Conservation (phyloP, 2,329 filamentous ascomycete species). For the Pestalotiopsis sp. region DNA sequence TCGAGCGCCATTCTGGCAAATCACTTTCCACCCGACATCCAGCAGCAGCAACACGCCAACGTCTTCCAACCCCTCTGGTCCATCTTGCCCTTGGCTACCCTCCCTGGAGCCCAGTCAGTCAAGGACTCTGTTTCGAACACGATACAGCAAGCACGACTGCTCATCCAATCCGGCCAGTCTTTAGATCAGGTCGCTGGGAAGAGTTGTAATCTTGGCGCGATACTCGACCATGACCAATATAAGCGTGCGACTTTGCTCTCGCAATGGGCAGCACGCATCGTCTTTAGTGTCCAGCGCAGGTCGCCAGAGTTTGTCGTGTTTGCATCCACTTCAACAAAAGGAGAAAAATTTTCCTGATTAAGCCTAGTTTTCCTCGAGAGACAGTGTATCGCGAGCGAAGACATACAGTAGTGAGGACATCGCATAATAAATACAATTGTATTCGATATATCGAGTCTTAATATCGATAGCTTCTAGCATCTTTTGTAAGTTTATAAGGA, state of each 20-base stretch:
- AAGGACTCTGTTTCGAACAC: constrained; percentile 1
- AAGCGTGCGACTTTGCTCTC: neutral
- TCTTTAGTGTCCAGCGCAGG: constrained; percentile 1
- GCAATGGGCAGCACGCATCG: constrained; percentile 1
- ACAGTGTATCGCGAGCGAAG: too few relatives aligned
- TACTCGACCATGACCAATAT: constrained; percentile 6
- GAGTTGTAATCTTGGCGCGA: constrained; percentile 2
- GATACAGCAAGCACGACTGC: neutral
- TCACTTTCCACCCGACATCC: neutral
- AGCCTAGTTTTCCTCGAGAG: too few relatives aligned
- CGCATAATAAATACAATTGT: too few relatives aligned
- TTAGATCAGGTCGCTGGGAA: neutral
- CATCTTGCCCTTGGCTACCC: constrained; percentile 3
- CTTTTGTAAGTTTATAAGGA: too few relatives aligned
- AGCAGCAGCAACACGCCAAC: constrained; percentile 6
- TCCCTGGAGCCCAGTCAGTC: neutral
- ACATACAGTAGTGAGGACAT: too few relatives aligned
- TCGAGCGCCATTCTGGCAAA: constrained; percentile 6
- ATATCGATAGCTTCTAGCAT: too few relatives aligned
- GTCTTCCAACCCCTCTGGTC: neutral
- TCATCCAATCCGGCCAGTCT: constrained; percentile 1
- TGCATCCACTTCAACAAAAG: neutral
- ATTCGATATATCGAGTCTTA: too few relatives aligned
- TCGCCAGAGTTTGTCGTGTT: neutral
- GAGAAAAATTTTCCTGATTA: too few relatives aligned